Evolutionary conservation across 768 basidiomycete species (phyloP).

Genomic region (Calocybe gangraenosa): DNA sequence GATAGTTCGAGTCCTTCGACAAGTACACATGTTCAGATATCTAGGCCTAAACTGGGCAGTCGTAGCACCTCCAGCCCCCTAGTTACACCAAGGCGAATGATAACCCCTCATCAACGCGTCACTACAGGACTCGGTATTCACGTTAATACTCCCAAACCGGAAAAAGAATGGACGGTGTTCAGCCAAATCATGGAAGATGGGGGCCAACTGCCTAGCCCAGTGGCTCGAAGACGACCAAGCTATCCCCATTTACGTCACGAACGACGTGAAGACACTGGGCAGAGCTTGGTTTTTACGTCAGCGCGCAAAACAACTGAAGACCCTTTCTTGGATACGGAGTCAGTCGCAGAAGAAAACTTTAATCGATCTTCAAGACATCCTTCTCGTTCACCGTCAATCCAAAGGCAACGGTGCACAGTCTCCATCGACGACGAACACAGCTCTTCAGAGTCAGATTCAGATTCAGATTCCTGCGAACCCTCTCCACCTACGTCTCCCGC

Average conservation of each 20-base stretch:
- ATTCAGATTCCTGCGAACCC: constrained; percentile 8
- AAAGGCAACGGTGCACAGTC: neutral
- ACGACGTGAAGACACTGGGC: neutral
- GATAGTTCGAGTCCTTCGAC: constrained; percentile 3
- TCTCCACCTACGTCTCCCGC: constrained; percentile 4
- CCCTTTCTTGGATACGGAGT: constrained; percentile 11
- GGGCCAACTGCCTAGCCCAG: constrained; percentile 32
- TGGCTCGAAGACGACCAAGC: constrained; percentile 9
- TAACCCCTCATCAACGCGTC: constrained; percentile 10
- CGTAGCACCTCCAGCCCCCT: constrained; percentile 21
- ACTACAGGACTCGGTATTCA: constrained; percentile 14
- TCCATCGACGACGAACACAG: constrained; percentile 16
- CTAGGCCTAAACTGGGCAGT: constrained; percentile 13
- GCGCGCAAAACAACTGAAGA: constrained; percentile 7
- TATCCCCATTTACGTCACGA: neutral
- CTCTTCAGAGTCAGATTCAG: constrained; percentile 16
- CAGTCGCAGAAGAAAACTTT: constrained; percentile 4
- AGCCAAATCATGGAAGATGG: constrained; percentile 71
- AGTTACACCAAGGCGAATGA: constrained; percentile 9
- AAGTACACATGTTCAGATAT: too few species aligned
- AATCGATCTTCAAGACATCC: constrained; percentile 1
- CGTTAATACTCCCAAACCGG: constrained; percentile 12
- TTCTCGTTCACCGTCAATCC: neutral
- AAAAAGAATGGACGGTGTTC: constrained; percentile 63
- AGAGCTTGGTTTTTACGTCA: neutral